Conservation (phyloP, 192 early-diverging fungal species). For the Coemansia umbellata region DNA sequence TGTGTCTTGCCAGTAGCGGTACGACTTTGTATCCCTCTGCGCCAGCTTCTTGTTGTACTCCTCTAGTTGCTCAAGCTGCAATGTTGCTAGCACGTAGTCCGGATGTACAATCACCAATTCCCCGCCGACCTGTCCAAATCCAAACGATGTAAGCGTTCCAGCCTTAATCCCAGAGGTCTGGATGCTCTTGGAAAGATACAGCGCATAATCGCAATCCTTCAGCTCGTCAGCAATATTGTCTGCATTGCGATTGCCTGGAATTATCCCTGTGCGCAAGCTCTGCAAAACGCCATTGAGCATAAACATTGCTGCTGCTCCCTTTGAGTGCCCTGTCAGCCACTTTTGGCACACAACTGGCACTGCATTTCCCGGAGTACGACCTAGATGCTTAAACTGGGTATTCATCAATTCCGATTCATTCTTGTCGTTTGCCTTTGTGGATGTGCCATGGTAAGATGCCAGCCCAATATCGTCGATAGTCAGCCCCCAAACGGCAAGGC, state of each 20-base stretch:
- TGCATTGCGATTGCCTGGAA: conserved; percentile 87
- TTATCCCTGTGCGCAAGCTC: conserved; percentile 72
- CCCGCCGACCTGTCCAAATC: conserved; percentile 68
- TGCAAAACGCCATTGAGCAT: conserved; percentile 92
- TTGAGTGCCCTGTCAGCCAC: conserved; percentile 85
- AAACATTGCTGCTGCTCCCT: conserved; percentile 88
- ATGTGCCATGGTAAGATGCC: conserved; percentile 91
- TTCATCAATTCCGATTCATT: conserved; percentile 88
- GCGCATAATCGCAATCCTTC: conserved; percentile 67
- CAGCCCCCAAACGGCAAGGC: conserved; percentile 83
- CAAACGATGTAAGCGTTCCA: conserved; percentile 62
- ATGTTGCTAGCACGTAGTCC: conserved; percentile 55
- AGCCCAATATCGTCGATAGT: conserved; percentile 88
- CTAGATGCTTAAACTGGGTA: conserved; percentile 81
- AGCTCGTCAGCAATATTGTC: conserved; percentile 54
- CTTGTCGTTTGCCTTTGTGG: conserved; percentile 91
- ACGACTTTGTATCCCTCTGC: not conserved
- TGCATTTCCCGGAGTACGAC: conserved; percentile 76
- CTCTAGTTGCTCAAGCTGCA: conserved; percentile 1
- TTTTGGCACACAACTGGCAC: conserved; percentile 83
- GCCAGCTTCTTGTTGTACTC: conserved; percentile 13
- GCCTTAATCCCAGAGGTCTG: conserved; percentile 67
- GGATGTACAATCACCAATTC: conserved; percentile 62
- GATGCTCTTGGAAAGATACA: conserved; percentile 70
- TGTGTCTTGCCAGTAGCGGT: conserved; percentile 26